A percentile compares a stretch with the other conserved stretches of the same genome.
phyloP scores from a whole-genome alignment of 352 stramenopile species.

The Pythium brassicae region DNA sequence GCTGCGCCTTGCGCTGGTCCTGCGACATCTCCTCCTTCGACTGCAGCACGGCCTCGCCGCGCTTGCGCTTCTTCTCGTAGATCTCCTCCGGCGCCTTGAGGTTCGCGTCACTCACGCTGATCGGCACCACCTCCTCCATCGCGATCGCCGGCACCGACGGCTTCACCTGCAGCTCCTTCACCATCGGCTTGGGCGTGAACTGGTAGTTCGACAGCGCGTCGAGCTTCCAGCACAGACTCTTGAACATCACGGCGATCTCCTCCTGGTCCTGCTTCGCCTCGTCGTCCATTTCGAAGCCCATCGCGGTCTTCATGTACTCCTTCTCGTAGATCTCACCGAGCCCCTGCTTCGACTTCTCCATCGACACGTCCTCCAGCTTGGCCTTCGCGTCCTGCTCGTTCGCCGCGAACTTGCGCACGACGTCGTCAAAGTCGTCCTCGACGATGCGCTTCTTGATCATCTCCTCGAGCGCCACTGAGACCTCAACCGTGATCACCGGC shows the following conservation, averaged over 20 bases:
- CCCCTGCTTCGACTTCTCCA: slow-evolving; percentile 89
- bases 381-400: slow-evolving; percentile 76
- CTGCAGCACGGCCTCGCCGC: slow-evolving; percentile 71
- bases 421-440: slow-evolving; percentile 94
- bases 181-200: slow-evolving; percentile 91
- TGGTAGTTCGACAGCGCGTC: slow-evolving; percentile 96
- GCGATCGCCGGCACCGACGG: slow-evolving; percentile 74
- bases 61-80: slow-evolving; percentile 86
- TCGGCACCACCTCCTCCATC: slow-evolving; percentile 82
- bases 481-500: slow-evolving; percentile 90
- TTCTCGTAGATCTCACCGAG: slow-evolving; percentile 94
- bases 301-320: slow-evolving; percentile 94
- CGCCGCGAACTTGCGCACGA: slow-evolving; percentile 85
- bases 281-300: slow-evolving; percentile 91
- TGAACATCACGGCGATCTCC: slow-evolving; percentile 94
- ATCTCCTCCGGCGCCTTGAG: slow-evolving; percentile 80
- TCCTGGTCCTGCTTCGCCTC: slow-evolving; percentile 91
- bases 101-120: slow-evolving; percentile 83
- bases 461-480: slow-evolving; percentile 90
- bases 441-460: slow-evolving; percentile 94
- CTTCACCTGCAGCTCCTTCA: slow-evolving; percentile 89
- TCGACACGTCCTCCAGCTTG: slow-evolving; percentile 91
- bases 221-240: slow-evolving; percentile 93
- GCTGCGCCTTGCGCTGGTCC: slow-evolving; percentile 78
- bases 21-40: slow-evolving; percentile 87